phyloP scores from a whole-genome alignment of 2,329 filamentous ascomycete genomes.

The Penicillium sp. region DNA sequence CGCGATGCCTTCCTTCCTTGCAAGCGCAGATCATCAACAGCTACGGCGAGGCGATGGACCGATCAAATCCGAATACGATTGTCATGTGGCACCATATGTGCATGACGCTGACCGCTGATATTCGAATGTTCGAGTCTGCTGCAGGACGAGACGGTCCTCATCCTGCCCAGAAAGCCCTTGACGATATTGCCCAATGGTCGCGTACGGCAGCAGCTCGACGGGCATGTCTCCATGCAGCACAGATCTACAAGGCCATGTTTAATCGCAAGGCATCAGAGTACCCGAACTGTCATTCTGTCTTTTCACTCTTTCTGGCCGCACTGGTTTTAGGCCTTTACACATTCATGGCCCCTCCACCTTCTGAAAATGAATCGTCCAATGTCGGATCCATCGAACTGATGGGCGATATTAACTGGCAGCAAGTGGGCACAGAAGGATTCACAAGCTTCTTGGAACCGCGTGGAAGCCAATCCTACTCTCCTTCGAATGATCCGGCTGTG shows the following conservation, averaged over 20 bases:
- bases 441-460: conserved; percentile 34
- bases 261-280: conserved; percentile 50
- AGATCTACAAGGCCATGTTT: conserved; percentile 47
- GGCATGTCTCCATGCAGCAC: conserved; percentile 48
- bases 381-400: conserved; percentile 39
- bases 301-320: conserved; percentile 47
- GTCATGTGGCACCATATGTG: conserved; percentile 51
- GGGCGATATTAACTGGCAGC: conserved; percentile 47
- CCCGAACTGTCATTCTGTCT: conserved; percentile 47
- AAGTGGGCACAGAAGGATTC: conserved; percentile 43
- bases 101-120: conserved; percentile 48
- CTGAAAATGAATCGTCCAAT: conserved; percentile 19
- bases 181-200: conserved; percentile 48
- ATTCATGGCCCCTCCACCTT: conserved; percentile 40
- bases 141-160: conserved; percentile 46
- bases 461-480: conserved; percentile 21
- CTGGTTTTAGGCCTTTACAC: conserved; percentile 49
- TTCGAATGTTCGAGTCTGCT: conserved; percentile 49
- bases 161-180: conserved; percentile 44
- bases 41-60: conserved; percentile 40
- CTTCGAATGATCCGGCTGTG: conserved; percentile 29
- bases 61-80: conserved; percentile 45
- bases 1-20: conserved; percentile 34
- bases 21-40: conserved; percentile 27
- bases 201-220: conserved; percentile 47